Evolutionary conservation across 805 yeast species (phyloP).

Genomic region (Candida dendrica): DNA sequence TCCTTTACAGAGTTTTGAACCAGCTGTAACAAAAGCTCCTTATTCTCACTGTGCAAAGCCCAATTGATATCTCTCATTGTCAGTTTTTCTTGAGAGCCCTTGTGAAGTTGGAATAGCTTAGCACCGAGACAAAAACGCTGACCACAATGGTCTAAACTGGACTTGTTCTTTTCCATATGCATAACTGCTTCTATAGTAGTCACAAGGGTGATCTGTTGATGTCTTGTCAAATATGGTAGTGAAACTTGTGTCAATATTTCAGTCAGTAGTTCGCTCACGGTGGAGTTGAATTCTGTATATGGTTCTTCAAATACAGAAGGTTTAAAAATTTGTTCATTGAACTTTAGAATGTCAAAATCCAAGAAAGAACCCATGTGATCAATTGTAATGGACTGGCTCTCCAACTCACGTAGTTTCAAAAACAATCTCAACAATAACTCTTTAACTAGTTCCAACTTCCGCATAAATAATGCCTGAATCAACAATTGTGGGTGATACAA

Average conservation of each 20-base stretch:
- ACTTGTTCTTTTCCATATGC: conserved; percentile 38
- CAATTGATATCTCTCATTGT: conserved; percentile 78
- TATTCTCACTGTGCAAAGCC: conserved; percentile 81
- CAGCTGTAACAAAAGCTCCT: conserved; percentile 52
- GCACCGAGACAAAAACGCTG: conserved; percentile 64
- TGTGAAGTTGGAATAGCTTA: conserved; percentile 54
- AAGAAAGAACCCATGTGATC: conserved; percentile 22
- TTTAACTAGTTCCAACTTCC: conserved; percentile 47
- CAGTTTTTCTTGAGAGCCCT: conserved; percentile 41
- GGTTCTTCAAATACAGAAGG: conserved; percentile 26
- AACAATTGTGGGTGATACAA: conserved; percentile 85
- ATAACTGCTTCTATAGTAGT: conserved; percentile 60
- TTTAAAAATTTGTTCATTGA: conserved; percentile 11
- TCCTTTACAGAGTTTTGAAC: conserved; percentile 36
- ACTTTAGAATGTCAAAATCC: conserved; percentile 21
- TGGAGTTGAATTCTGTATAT: conserved; percentile 31
- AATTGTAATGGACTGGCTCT: conserved; percentile 26
- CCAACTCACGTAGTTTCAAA: conserved; percentile 46
- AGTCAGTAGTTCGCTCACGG: conserved; percentile 40
- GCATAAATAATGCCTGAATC: conserved; percentile 65
- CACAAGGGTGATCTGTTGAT: conserved; percentile 80
- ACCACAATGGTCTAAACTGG: conserved; percentile 44
- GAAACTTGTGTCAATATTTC: conserved; percentile 58
- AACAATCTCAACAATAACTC: conserved; percentile 50
- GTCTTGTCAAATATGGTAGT: conserved; percentile 78